phyloP scores from a whole-genome alignment of 306 rosid genomes.

The Vigna radiata region DNA sequence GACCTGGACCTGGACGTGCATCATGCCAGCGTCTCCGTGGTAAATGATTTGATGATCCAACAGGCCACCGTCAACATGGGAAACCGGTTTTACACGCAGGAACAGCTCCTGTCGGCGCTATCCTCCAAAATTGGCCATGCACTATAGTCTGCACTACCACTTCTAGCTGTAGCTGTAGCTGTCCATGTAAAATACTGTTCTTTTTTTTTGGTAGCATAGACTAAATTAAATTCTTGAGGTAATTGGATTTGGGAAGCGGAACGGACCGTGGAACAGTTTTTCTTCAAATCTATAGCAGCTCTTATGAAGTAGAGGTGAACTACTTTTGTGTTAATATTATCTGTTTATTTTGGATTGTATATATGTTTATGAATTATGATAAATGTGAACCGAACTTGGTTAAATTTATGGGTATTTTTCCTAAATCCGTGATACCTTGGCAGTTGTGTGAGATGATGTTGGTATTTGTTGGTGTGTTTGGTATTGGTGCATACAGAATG shows the following conservation, averaged over 20 bases:
- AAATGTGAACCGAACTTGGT: constrained; percentile 21
- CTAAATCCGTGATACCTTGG: too few relatives aligned
- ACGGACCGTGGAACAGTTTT: constrained; percentile 26
- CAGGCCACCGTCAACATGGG: constrained; percentile 90
- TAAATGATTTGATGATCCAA: constrained; percentile 87
- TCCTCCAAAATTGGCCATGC: constrained; percentile 60
- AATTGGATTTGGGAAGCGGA: constrained; percentile 41
- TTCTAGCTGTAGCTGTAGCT: not conserved
- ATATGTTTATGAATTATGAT: constrained; percentile 35
- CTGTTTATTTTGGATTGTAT: constrained; percentile 32
- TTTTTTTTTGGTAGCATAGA: constrained; percentile 39
- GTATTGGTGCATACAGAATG: not conserved
- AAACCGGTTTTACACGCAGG: constrained; percentile 72
- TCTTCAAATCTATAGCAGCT: not conserved
- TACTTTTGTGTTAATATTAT: constrained; percentile 35
- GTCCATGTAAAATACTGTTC: constrained; percentile 45
- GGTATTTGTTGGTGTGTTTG: not conserved
- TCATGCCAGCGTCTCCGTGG: constrained; percentile 84
- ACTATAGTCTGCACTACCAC: constrained; percentile 20
- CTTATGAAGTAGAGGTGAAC: constrained; percentile 32
- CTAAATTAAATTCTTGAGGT: constrained; percentile 39
- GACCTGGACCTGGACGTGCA: constrained; percentile 75
- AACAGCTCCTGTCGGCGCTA: constrained; percentile 69
- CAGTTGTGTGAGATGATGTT: not conserved
- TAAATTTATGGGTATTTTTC: constrained; percentile 22